Conservation (phyloP, 2,329 filamentous ascomycete species). For the Xylariomycetidae sp. region DNA sequence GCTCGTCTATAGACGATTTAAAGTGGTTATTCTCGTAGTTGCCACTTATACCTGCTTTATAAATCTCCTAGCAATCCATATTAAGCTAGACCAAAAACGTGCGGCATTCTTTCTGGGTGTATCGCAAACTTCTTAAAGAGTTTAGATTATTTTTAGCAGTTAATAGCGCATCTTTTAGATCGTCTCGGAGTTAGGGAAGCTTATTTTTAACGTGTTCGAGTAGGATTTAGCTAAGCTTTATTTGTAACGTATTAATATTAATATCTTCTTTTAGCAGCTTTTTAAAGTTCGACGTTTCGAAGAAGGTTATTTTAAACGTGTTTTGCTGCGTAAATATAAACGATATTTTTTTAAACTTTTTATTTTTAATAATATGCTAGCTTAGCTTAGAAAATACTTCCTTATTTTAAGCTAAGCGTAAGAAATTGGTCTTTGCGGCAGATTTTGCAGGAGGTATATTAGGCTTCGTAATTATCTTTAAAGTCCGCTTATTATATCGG, state of each 20-base stretch:
- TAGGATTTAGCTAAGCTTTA: conserved; percentile 5
- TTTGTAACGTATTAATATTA: conserved; percentile 2
- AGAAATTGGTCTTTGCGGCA: conserved; percentile 29
- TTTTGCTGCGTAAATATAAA: conserved; percentile 5
- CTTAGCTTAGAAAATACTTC: conserved; percentile 37
- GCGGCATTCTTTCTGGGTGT: conserved; percentile 1
- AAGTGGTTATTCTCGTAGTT: conserved; percentile 28
- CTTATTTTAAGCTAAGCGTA: conserved; percentile 35
- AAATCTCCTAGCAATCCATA: conserved; percentile 22
- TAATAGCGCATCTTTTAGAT: conserved; percentile 3
- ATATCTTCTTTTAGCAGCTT: conserved; percentile 1
- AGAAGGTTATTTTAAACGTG: conserved; percentile 2
- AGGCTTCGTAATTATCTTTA: no score
- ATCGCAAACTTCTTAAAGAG: conserved; percentile 1
- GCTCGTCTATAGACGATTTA: conserved; percentile 3
- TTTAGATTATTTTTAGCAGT: background rate
- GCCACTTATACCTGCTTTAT: conserved; percentile 25
- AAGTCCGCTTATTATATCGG: conserved; percentile 28
- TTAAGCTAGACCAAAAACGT: conserved; percentile 17
- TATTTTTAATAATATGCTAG: conserved; percentile 45
- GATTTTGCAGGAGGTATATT: no score
- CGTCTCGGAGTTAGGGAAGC: conserved; percentile 2
- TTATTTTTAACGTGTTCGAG: conserved; percentile 7
- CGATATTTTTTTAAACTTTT: conserved; percentile 6
- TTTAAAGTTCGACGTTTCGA: conserved; percentile 3